Evolutionary conservation across 202 grass and related monocot species (phyloP).

Genomic region (Alloteropsis angusta): DNA sequence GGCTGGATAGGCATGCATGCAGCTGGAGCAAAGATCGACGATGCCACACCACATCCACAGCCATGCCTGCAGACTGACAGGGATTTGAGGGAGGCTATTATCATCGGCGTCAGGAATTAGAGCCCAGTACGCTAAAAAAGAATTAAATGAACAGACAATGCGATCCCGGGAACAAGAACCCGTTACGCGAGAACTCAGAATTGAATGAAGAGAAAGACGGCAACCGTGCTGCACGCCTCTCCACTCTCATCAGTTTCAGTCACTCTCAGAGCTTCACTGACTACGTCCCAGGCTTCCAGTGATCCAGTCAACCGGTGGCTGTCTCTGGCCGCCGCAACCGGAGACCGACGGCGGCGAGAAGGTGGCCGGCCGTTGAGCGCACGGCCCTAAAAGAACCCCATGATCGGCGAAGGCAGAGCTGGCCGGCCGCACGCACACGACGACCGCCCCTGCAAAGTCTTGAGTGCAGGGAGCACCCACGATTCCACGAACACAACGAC

Average conservation of each 20-base stretch:
- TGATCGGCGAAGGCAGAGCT: not conserved
- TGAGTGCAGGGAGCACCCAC: constrained; percentile 13
- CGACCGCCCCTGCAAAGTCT: not conserved
- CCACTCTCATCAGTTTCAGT: not conserved
- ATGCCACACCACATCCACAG: not conserved
- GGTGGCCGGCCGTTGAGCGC: constrained; percentile 1
- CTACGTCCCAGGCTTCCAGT: not conserved
- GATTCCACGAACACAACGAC: not conserved
- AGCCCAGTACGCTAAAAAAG: constrained; percentile 1
- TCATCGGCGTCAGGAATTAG: not conserved
- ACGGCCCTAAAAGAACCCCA: not conserved
- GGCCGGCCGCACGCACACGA: not conserved
- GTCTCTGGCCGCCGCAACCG: not conserved
- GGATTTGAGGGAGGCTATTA: not conserved
- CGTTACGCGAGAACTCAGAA: constrained; percentile 18
- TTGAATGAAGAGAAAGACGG: not conserved
- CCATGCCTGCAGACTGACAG: not conserved
- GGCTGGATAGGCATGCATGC: not conserved
- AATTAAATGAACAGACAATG: not conserved
- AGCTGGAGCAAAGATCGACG: not conserved
- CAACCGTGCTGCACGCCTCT: not conserved
- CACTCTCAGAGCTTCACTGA: not conserved
- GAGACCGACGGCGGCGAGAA: not conserved
- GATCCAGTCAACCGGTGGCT: not conserved
- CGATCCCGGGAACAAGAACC: not conserved